Evolutionary conservation across 768 basidiomycete species (phyloP), one percentile per base, ranked within the genome.

Genomic region (Leccinum longicurvipes): DNA sequence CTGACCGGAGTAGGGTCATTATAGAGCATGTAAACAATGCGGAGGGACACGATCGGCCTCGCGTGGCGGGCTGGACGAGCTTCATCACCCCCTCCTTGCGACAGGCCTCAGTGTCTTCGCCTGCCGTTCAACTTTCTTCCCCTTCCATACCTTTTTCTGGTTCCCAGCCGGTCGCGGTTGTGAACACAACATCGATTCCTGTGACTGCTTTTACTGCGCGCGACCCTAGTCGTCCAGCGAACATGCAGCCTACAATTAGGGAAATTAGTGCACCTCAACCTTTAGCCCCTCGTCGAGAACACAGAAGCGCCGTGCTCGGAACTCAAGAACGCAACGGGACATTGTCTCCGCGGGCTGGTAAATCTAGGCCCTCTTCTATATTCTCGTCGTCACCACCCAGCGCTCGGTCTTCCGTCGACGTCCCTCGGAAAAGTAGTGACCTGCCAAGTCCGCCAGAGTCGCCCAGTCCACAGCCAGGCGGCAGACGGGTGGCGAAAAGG

Each of bases 61-160:
- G 79, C 66, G 72, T 74, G 57, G 79, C 82, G 47, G 84, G 82
- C 48, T 78, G 77, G 66, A 79, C 81, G 49, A 79, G 77, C 67
- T 89, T 82, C 73, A 73, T 79, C 57, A 78, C 83, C 44, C 87
- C 87, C 44, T 87, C 87, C 34, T 71, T 89, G 57, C 79, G 83
- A 53, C 80, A 79, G 58, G 89, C 81, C 36, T 87, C 89, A 47
- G 78, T 86, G 76, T 91, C 89, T 54, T 88, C 87, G 21, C 89
- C 89, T 51, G 79, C 84, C 27, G 70, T 91, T 44, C 84, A 87
- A 63, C 77, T 86, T 53, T 81, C 81, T 50, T 83, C 83, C 25
- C 79, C 81, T 71, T 74, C 80, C 31, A 64, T 78, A 50, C 79
- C 80, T 50, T 81, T 83, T 32, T 77, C 80, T n/a, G 78, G 75